Percentiles rank a stretch among this genome's conserved stretches.
These are phyloP conservation scores for Hemileia vastatrix DNA, from an alignment of 1,284 basidiomycete genomes.

Conservation along the genomic window DNA sequence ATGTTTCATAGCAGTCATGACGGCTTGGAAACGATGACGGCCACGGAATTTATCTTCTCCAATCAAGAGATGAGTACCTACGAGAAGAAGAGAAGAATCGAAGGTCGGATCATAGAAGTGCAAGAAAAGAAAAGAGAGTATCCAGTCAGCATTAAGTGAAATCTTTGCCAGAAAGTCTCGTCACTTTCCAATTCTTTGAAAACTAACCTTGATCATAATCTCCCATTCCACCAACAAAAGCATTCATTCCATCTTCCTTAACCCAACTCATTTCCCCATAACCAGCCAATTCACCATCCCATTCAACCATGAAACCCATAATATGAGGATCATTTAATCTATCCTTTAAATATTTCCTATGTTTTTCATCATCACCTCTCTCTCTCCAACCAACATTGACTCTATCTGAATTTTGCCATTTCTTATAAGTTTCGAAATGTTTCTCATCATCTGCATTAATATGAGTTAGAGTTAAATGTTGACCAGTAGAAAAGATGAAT, in stretches of 20 bases:
- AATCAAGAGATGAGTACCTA: slow-evolving; percentile 50
- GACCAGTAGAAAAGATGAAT: slow-evolving; percentile 48
- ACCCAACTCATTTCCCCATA: slow-evolving; percentile 53
- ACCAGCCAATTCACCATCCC: slow-evolving; percentile 53
- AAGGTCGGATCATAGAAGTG: too few relatives aligned
- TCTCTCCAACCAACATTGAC: slow-evolving; percentile 53
- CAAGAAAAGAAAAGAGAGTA: too few relatives aligned
- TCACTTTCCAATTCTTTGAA: neutral
- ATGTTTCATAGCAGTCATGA: slow-evolving; percentile 49
- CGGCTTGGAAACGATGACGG: slow-evolving; percentile 46
- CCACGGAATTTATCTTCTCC: slow-evolving; percentile 52
- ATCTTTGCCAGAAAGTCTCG: too few relatives aligned
- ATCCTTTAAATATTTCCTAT: slow-evolving; percentile 48
- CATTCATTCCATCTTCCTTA: slow-evolving; percentile 46
- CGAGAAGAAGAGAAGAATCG: too few relatives aligned
- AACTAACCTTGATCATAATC: slow-evolving; percentile 51
- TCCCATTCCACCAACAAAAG: slow-evolving; percentile 37
- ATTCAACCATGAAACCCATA: slow-evolving; percentile 51
- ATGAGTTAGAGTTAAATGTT: slow-evolving; percentile 49
- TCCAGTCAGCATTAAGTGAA: too few relatives aligned
- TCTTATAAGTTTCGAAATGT: slow-evolving; percentile 51
- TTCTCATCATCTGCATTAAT: slow-evolving; percentile 47
- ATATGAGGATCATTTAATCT: slow-evolving; percentile 48
- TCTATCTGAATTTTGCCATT: slow-evolving; percentile 53
- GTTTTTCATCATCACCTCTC: slow-evolving; percentile 50